Percentiles rank a stretch among this genome's conserved stretches.
These are phyloP conservation scores for Nakazawaea anatomiae DNA, from an alignment of 805 yeast genomes.

Conservation along the genomic window DNA sequence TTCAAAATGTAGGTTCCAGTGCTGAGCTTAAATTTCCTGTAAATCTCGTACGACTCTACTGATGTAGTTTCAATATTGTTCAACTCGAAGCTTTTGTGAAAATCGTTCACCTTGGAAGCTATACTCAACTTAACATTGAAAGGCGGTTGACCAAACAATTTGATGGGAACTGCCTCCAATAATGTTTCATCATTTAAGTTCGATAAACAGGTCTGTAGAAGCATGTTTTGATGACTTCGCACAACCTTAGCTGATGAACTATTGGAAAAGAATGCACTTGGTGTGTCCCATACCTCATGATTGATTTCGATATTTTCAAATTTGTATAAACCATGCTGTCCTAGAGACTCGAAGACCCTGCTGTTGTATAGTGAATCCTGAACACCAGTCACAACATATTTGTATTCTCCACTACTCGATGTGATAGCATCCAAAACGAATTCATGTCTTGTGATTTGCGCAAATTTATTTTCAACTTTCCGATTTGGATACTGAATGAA, in stretches of 20 bases:
- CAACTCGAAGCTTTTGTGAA: conserved; percentile 39
- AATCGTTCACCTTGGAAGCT: conserved; percentile 50
- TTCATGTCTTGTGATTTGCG: conserved; percentile 42
- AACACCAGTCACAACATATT: conserved; percentile 53
- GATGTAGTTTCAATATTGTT: conserved; percentile 31
- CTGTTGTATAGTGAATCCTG: conserved; percentile 59
- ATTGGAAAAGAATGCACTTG: conserved; percentile 35
- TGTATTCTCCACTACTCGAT: conserved; percentile 49
- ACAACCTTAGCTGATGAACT: neutral
- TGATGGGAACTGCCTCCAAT: conserved; percentile 48
- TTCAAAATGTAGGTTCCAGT: conserved; percentile 69
- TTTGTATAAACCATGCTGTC: conserved; percentile 16
- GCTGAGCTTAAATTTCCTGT: conserved; percentile 36
- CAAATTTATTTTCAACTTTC: conserved; percentile 24
- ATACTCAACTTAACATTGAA: conserved; percentile 52
- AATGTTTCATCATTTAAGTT: conserved; percentile 17
- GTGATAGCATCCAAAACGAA: conserved; percentile 34
- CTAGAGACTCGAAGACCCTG: conserved; percentile 25
- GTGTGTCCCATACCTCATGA: conserved; percentile 57
- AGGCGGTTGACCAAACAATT: conserved; percentile 57
- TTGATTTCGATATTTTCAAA: conserved; percentile 31
- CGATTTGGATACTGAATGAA: conserved; percentile 58
- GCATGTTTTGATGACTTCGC: conserved; percentile 1
- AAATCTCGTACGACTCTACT: conserved; percentile 36
- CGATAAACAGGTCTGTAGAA: conserved; percentile 24